Evolutionary conservation across 192 early-diverging fungal species (phyloP), one percentile per base, ranked within the genome.

Genomic region (Coemansia sp.): DNA sequence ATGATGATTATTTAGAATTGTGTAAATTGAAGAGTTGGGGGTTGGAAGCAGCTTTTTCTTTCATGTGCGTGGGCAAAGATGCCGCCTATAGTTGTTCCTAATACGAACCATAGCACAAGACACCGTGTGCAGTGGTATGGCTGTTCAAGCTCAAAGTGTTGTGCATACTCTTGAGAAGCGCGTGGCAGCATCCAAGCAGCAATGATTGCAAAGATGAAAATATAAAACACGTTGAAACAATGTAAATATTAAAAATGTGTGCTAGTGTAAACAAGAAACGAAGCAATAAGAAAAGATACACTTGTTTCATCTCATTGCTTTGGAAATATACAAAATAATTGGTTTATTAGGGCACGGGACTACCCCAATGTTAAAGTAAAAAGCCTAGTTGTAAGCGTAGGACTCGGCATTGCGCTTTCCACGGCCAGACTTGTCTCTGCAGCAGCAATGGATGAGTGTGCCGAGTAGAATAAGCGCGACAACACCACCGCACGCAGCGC

Each of bases 81-180:
- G 51, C 21, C 51, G 51, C 51, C 51, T 25, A 53, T 21, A 53
- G 15, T 1, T 3, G 23, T 10, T 3, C 51, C 51, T 14, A 25
- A 9, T 25, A 53, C 12, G 21, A 53, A 53, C 51, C 51, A 53
- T 14, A 53, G 10, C 19, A 15, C 22, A 9, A 53, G 22, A 14
- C 51, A 53, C 51, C 51, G 23, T 25, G 51, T 53, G 51, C 51
- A 53, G 14, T 53, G 51, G 14, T 14, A 12, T 25, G 51, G 51
- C 51, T 53, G 22, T 7, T 53, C 10, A 9, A 53, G 32, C 7
- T 35, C 7, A 35, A 6, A 35, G 32, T 35, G 6, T 35, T 9
- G 32, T 35, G 32, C 32, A 35, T 6, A 8, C 32, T 35, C 32
- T 0, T 9, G 8, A 3, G 32, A 35, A 35, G 32, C 32, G 32